Evolutionary conservation across 2,329 filamentous ascomycete genomes (phyloP).

Genomic region (Mollisiaceae sp.): DNA sequence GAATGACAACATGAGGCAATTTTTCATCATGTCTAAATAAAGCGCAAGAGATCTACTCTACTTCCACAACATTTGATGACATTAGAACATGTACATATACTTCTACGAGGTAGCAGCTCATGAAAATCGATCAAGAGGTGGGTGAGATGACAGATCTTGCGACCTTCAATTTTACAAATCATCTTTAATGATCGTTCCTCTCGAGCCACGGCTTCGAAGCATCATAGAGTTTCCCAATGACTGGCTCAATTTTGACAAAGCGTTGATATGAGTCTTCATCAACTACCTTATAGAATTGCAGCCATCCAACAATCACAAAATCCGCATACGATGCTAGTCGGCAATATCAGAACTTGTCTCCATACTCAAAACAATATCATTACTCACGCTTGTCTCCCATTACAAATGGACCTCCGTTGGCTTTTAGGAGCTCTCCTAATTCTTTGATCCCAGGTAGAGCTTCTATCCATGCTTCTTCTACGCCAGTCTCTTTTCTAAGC

Average conservation of each 20-base stretch:
- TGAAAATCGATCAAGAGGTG: no score
- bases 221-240: slow-evolving; percentile 27
- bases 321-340: slow-evolving; percentile 56
- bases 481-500: slow-evolving; percentile 52
- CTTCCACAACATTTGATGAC: no score
- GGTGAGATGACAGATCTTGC: no score
- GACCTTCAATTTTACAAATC: no score
- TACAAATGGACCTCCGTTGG: slow-evolving; percentile 64
- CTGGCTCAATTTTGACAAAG: slow-evolving; percentile 43
- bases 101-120: no score
- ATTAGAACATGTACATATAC: no score
- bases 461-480: slow-evolving; percentile 54
- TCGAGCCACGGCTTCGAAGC: slow-evolving; percentile 35
- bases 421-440: slow-evolving; percentile 44
- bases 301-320: slow-evolving; percentile 57
- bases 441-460: slow-evolving; percentile 55
- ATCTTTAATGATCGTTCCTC: slow-evolving; percentile 32
- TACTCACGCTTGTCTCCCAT: slow-evolving; percentile 52
- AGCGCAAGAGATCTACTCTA: no score
- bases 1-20: no score
- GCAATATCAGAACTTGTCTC: background rate
- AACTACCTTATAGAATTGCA: slow-evolving; percentile 51
- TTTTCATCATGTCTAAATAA: no score
- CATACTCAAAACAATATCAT: background rate
- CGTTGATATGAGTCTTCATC: slow-evolving; percentile 48